Evolutionary conservation across 2,329 filamentous ascomycete species (phyloP).

Genomic region (Cladophialophora carrionii): DNA sequence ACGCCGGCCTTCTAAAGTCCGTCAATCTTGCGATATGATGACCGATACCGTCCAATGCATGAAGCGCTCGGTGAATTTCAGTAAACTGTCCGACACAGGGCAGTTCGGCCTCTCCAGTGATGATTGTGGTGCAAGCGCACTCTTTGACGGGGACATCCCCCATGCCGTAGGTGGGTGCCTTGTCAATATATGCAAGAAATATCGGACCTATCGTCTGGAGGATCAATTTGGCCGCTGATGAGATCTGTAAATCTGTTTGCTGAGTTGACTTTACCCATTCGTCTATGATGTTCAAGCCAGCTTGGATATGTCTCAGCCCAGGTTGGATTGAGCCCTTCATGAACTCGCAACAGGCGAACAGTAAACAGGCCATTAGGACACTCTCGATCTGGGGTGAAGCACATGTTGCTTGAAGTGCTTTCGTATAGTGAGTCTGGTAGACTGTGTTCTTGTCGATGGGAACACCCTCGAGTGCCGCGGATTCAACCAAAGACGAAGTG

Average conservation of each 20-base stretch:
- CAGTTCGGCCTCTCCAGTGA: conserved; percentile 16
- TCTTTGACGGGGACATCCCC: conserved; percentile 16
- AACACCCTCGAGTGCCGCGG: conserved; percentile 16
- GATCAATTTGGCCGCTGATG: conserved; percentile 19
- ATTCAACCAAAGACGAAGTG: conserved; percentile 27
- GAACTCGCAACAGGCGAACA: conserved; percentile 33
- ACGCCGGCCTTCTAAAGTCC: conserved; percentile 17
- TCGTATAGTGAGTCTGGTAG: conserved; percentile 32
- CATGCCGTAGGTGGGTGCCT: conserved; percentile 32
- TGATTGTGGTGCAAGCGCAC: conserved; percentile 17
- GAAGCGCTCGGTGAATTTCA: conserved; percentile 21
- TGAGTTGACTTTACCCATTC: conserved; percentile 25
- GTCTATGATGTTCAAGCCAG: conserved; percentile 30
- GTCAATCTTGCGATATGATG: conserved; percentile 29
- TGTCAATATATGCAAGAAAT: conserved; percentile 30
- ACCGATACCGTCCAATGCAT: conserved; percentile 25
- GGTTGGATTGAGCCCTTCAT: conserved; percentile 21
- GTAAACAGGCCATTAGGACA: conserved; percentile 30
- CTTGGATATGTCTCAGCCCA: conserved; percentile 26
- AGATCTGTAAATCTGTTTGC: conserved; percentile 6
- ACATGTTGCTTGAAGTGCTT: conserved; percentile 29
- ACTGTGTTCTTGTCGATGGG: conserved; percentile 25
- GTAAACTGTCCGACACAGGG: conserved; percentile 23
- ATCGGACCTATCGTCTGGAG: conserved; percentile 26
- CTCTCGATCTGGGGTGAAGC: conserved; percentile 28